These are phyloP conservation scores for Macrophomina phaseolina DNA, from an alignment of 2,329 filamentous ascomycete genomes.

Conservation along the genomic window DNA sequence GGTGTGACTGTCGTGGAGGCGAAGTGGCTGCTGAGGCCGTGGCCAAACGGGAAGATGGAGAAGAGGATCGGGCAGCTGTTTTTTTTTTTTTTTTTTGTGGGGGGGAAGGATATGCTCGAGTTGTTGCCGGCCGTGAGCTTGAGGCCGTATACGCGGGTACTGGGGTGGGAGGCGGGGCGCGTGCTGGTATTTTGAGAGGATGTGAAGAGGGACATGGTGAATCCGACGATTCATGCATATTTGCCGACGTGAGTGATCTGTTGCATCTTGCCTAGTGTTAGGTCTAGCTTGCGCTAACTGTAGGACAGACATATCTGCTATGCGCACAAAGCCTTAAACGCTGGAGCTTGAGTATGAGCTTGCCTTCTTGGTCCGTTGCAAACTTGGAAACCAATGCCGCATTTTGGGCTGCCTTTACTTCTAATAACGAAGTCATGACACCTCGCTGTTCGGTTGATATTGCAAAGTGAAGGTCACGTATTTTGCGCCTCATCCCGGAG, in stretches of 20 bases:
- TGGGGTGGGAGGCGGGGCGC: neutral
- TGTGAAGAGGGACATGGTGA: neutral
- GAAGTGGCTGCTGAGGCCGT: constrained; percentile 49
- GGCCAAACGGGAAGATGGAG: constrained; percentile 56
- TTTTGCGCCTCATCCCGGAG: too few species aligned
- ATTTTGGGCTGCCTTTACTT: too few species aligned
- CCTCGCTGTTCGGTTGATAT: too few species aligned
- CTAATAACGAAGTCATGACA: too few species aligned
- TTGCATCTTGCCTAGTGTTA: neutral
- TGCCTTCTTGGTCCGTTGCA: too few species aligned
- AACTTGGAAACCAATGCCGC: too few species aligned
- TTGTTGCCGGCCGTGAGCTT: neutral
- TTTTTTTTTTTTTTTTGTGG: neutral
- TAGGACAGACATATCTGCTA: neutral
- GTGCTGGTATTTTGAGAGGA: neutral
- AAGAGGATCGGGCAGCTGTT: constrained; percentile 57
- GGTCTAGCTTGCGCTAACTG: neutral
- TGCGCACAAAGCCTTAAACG: neutral
- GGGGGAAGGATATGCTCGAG: constrained; percentile 29
- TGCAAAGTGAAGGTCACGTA: too few species aligned
- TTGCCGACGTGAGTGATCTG: neutral
- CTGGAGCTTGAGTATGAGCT: too few species aligned
- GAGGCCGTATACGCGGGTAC: neutral
- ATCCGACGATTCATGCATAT: neutral
- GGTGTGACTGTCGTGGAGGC: constrained; percentile 46